A percentile compares a stretch with the other conserved stretches of the same genome.
Evolutionary conservation across 345 rosid species (phyloP).

Genomic region (Citrus reticulata): DNA sequence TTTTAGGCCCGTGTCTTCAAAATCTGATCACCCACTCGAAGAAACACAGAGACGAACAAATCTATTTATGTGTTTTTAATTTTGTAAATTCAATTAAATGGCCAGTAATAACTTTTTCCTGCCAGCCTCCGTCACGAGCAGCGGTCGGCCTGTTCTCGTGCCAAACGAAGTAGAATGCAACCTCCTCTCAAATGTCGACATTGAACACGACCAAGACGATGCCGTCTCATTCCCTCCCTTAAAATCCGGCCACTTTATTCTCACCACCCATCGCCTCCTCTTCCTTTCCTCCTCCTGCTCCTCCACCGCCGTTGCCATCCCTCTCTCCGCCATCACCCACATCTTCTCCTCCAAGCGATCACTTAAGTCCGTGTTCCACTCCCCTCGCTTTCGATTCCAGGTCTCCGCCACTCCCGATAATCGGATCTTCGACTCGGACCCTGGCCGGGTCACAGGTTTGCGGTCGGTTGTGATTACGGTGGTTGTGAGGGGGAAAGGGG

Average conservation of each 20-base stretch:
- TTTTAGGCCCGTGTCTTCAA: no score
- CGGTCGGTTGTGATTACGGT: conserved; percentile 54
- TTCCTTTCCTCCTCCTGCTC: conserved; percentile 46
- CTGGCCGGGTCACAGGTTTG: conserved; percentile 14
- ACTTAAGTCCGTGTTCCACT: conserved; percentile 71
- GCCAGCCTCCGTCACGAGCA: conserved; percentile 44
- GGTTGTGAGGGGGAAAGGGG: conserved; percentile 82
- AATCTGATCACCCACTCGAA: background rate
- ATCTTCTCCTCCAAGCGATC: conserved; percentile 65
- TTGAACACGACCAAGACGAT: conserved; percentile 63
- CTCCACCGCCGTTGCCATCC: conserved; percentile 31
- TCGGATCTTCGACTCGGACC: conserved; percentile 16
- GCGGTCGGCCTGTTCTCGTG: conserved; percentile 79
- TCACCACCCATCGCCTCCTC: conserved; percentile 88
- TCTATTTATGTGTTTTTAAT: no score
- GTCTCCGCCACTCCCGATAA: conserved; percentile 30
- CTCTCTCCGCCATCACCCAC: conserved; percentile 47
- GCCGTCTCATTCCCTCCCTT: conserved; percentile 37
- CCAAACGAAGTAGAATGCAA: conserved; percentile 68
- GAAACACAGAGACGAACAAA: background rate
- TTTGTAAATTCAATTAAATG: background rate
- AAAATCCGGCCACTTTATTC: conserved; percentile 59
- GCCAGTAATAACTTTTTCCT: conserved; percentile 18
- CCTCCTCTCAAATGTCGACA: conserved; percentile 75
- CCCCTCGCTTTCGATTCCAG: conserved; percentile 85